These are phyloP conservation scores for Aspergillus carbonarius DNA, from an alignment of 2,329 filamentous ascomycete species.

Conservation along the genomic window DNA sequence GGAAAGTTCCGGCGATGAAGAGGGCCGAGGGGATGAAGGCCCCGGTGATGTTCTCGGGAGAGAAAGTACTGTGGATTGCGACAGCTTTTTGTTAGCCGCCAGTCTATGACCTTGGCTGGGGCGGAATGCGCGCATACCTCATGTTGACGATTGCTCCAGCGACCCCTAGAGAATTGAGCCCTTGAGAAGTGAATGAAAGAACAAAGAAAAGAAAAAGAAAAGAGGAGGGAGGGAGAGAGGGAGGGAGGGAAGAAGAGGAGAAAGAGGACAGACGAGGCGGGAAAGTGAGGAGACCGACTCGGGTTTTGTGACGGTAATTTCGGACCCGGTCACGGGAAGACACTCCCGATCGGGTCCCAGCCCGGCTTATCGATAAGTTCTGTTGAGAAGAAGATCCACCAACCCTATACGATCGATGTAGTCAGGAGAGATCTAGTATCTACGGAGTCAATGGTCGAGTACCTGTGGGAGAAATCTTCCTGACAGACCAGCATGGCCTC, in stretches of 20 bases:
- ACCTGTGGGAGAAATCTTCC: too few species aligned
- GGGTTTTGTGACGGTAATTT: constrained; percentile 7
- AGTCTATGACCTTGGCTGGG: not conserved
- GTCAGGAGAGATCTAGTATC: too few species aligned
- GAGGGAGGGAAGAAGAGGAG: constrained; percentile 7
- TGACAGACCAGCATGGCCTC: not conserved
- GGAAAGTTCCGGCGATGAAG: constrained; percentile 70
- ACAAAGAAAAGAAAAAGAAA: not conserved
- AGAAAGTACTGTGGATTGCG: constrained; percentile 28
- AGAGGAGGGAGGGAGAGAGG: not conserved
- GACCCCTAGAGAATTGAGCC: not conserved
- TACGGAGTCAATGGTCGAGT: too few species aligned
- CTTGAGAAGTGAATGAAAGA: not conserved
- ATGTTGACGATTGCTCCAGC: constrained; percentile 22
- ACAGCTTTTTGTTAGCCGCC: constrained; percentile 10
- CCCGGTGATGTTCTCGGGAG: constrained; percentile 66
- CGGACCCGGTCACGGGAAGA: not conserved
- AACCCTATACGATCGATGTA: too few species aligned
- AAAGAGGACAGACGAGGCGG: constrained; percentile 5
- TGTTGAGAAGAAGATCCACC: not conserved
- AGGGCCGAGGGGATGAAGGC: constrained; percentile 82
- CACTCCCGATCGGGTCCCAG: not conserved
- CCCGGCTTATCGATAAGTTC: not conserved
- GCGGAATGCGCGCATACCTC: constrained; percentile 26
- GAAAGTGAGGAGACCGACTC: constrained; percentile 10